phyloP scores from a whole-genome alignment of 2,329 filamentous ascomycete species.

The Fusarium dlaminii region DNA sequence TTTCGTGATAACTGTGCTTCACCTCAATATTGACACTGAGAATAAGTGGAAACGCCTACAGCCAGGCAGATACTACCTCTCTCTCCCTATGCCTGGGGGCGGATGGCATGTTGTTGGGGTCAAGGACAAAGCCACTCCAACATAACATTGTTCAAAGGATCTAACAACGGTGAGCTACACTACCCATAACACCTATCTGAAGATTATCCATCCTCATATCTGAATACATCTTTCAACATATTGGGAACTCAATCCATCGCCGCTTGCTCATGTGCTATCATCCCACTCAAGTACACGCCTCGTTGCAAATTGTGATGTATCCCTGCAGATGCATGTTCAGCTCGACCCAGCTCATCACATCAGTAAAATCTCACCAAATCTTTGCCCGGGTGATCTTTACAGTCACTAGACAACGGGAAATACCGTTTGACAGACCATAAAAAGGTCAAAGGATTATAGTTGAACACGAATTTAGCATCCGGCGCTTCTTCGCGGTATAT shows the following conservation, averaged over 20 bases:
- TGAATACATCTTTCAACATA: too few species aligned
- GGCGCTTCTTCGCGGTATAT: slow-evolving; percentile 6
- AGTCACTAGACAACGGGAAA: neutral
- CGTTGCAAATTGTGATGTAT: neutral
- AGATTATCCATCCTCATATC: too few species aligned
- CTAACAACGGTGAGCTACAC: neutral
- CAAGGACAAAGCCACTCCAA: too few species aligned
- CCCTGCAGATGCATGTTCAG: neutral
- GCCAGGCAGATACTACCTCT: too few species aligned
- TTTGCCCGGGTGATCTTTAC: neutral
- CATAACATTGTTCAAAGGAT: neutral
- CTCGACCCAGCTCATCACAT: rapidly evolving
- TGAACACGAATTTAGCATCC: neutral
- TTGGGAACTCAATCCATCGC: neutral
- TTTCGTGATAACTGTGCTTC: too few species aligned
- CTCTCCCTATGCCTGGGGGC: too few species aligned
- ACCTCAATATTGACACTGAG: too few species aligned
- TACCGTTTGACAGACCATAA: slow-evolving; percentile 11
- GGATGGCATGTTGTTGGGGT: too few species aligned
- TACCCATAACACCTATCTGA: neutral
- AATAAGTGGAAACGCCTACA: too few species aligned
- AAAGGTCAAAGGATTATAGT: slow-evolving; percentile 7
- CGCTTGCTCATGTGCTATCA: neutral
- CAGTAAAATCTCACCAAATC: neutral
- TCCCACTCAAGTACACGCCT: neutral